Evolutionary conservation across 2,329 filamentous ascomycete genomes (phyloP).

Genomic region (Fusarium irregulare): DNA sequence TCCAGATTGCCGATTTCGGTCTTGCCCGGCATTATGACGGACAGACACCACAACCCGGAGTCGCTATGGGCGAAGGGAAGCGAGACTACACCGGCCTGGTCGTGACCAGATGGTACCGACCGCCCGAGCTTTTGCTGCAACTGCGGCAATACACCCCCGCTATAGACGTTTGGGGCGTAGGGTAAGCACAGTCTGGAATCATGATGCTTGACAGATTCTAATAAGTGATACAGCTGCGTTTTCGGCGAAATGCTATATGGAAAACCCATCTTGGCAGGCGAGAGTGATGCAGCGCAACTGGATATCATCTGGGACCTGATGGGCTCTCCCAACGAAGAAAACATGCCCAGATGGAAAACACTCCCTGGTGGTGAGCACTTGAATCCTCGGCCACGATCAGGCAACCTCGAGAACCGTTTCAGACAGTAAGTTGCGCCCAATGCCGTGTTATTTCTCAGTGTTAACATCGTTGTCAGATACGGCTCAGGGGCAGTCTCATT

Average conservation of each 20-base stretch:
- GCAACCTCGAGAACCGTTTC: constrained; percentile 80
- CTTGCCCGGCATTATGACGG: constrained; percentile 94
- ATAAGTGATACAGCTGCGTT: constrained; percentile 76
- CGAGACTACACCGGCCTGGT: constrained; percentile 97
- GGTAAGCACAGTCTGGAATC: constrained; percentile 65
- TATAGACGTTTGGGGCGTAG: constrained; percentile 98
- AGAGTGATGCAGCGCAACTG: constrained; percentile 88
- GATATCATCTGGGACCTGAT: constrained; percentile 95
- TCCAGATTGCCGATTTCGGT: constrained; percentile 98
- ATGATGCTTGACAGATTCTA: constrained; percentile 18
- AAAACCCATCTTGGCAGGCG: constrained; percentile 91
- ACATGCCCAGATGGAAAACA: constrained; percentile 89
- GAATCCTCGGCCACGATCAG: constrained; percentile 68
- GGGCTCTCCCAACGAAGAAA: constrained; percentile 88
- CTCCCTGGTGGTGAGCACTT: constrained; percentile 85
- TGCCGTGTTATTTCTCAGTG: neutral
- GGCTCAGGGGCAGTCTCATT: constrained; percentile 80
- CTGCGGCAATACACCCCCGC: constrained; percentile 94
- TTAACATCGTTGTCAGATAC: constrained; percentile 58
- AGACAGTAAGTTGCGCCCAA: constrained; percentile 66
- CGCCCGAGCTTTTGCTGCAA: constrained; percentile 90
- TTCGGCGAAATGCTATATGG: constrained; percentile 98
- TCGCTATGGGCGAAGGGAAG: constrained; percentile 83
- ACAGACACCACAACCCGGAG: constrained; percentile 77
- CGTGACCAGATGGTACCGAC: constrained; percentile 96